Conservation (phyloP, 2,329 filamentous ascomycete genomes). For the Polytolypa hystricis region DNA sequence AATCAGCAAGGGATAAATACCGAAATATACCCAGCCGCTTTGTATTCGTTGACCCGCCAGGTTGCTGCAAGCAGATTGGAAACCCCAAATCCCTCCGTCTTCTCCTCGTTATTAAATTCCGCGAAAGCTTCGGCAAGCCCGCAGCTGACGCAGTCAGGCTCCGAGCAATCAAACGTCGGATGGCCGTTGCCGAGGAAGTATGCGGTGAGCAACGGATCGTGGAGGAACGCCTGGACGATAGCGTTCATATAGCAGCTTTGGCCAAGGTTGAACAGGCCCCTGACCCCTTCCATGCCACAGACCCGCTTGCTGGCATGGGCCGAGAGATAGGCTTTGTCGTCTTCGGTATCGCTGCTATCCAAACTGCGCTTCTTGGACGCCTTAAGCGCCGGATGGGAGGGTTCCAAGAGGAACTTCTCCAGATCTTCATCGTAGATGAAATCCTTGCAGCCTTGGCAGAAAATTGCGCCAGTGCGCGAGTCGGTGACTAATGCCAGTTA, state of each 20-base stretch:
- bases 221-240: slow-evolving; percentile 82
- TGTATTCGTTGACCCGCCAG: slow-evolving; percentile 81
- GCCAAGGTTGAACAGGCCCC: slow-evolving; percentile 95
- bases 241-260: slow-evolving; percentile 98
- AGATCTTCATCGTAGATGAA: slow-evolving; percentile 32
- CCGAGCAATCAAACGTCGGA: slow-evolving; percentile 60
- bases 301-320: slow-evolving; percentile 68
- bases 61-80: slow-evolving; percentile 80
- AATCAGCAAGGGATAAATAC: no score
- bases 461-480: slow-evolving; percentile 28
- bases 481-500: slow-evolving; percentile 26
- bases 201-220: slow-evolving; percentile 83
- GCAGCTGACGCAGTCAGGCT: slow-evolving; percentile 47
- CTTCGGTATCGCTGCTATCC: slow-evolving; percentile 28
- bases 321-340: slow-evolving; percentile 66
- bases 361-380: slow-evolving; percentile 26
- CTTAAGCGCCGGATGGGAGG: slow-evolving; percentile 12
- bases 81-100: slow-evolving; percentile 80
- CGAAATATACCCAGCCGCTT: no score
- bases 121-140: slow-evolving; percentile 52
- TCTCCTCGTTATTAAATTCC: slow-evolving; percentile 48
- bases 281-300: slow-evolving; percentile 75
- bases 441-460: slow-evolving; percentile 30
- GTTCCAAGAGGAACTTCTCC: slow-evolving; percentile 24
- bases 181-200: slow-evolving; percentile 91